Base-by-base conservation (phyloP, 1,284 basidiomycete species). In the Marasmius tenuissimus region DNA sequence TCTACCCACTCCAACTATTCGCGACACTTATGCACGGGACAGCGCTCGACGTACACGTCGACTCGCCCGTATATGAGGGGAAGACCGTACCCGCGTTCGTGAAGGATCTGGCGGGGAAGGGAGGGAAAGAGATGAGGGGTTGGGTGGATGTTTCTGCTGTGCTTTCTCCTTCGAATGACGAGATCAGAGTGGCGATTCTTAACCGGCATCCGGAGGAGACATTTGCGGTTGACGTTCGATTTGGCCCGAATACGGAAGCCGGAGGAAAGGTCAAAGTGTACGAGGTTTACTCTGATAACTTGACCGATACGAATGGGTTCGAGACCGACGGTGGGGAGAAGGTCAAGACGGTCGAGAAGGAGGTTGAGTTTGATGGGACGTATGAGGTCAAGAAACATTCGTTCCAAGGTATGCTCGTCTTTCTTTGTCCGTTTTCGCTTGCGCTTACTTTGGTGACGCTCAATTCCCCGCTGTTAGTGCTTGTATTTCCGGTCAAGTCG, bases 11-110 rank as follows among this genome's bases (percentile, higher is more conserved):
- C 7, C 76, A 80, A 27, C 77, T 86, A 47, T 85, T 85, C 70
- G 76, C 83, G 0, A 80, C 71, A n/a, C 75, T 82, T 52, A 86
- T 86, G 84, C 80, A 79, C 33, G 80, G 83, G 2, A 72, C 73
- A 3, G 75, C 80, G 5, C 73, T 85, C 12, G 69, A 76, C 49
- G 71, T 83, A 39, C 72, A 79, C 54, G 73, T 82, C 56, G 67
- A 70, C 5, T 75, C 75, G 4, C 76, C 78, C n/a, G 63, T 69
- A 2, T 85, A 81, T 69, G 65, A 68, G 0, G 83, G 82, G 6
- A 74, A 76, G 18, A 85, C 82, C 1, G 77, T 81, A 35, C 83
- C 82, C 2, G 63, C 72, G n/a, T 85, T 81, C 72, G 75, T 83
- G 45, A 73, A 75, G 14, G 70, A 73, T 54, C 72, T 83, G 2